These are phyloP conservation scores for Calocybe gambosa DNA, from an alignment of 1,284 basidiomycete genomes.

Conservation along the genomic window DNA sequence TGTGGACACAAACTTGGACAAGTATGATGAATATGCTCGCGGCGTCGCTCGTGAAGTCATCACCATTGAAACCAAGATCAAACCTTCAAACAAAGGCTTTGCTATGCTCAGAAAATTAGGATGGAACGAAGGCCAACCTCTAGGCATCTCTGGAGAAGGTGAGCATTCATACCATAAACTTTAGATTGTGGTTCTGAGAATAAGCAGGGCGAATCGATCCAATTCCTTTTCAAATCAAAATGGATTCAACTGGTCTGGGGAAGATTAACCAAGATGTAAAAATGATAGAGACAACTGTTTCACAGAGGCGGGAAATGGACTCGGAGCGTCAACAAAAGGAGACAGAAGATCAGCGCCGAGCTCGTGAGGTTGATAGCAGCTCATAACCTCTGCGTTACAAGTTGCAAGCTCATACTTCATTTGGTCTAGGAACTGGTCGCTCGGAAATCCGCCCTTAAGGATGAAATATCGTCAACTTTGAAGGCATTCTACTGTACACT, in stretches of 20 bases:
- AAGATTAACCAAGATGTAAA: conserved; percentile 70
- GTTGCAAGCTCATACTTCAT: conserved; percentile 3
- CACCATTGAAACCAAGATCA: conserved; percentile 74
- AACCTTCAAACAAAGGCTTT: conserved; percentile 72
- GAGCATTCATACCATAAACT: conserved; percentile 15
- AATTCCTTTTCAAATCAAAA: conserved; percentile 72
- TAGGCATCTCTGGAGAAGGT: conserved; percentile 75
- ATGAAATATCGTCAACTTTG: conserved; percentile 60
- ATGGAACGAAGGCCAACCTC: conserved; percentile 71
- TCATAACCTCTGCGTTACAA: background rate
- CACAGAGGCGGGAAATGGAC: conserved; percentile 69
- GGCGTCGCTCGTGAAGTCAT: conserved; percentile 52
- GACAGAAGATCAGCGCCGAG: conserved; percentile 64
- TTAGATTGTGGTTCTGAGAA: background rate
- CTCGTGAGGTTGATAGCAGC: conserved; percentile 50
- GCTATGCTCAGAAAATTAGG: conserved; percentile 73
- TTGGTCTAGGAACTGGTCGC: conserved; percentile 56
- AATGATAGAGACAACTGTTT: conserved; percentile 78
- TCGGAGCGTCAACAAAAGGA: conserved; percentile 75
- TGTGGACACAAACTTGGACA: conserved; percentile 27
- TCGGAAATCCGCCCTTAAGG: conserved; percentile 56
- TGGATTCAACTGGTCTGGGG: conserved; percentile 70
- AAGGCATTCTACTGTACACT: conserved; percentile 72
- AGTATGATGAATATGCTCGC: conserved; percentile 61
- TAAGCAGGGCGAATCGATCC: conserved; percentile 69